These are phyloP conservation scores for Dentipellis sp. DNA, from an alignment of 768 basidiomycete genomes.

Conservation along the genomic window DNA sequence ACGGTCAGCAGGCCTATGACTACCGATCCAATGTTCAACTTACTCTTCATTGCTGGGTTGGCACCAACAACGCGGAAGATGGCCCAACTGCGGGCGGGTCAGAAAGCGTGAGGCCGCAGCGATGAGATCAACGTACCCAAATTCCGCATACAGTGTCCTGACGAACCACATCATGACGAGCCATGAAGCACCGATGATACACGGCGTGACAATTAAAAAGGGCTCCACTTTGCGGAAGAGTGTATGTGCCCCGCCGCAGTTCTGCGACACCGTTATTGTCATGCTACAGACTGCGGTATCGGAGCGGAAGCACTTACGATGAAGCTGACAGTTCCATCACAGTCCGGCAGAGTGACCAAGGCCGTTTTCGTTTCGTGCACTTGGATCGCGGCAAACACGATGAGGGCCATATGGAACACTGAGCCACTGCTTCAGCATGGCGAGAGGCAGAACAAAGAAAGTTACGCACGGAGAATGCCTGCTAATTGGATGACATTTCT, in stretches of 20 bases:
- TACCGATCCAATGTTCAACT: constrained; percentile 15
- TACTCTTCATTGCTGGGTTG: constrained; percentile 77
- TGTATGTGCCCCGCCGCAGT: constrained; percentile 38
- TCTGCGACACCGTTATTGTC: constrained; percentile 23
- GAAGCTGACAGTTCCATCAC: constrained; percentile 24
- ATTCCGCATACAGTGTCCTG: constrained; percentile 66
- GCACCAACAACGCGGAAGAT: constrained; percentile 88
- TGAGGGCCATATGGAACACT: constrained; percentile 71
- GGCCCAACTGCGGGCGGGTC: constrained; percentile 52
- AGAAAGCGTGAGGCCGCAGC: neutral
- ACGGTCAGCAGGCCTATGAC: constrained; percentile 4
- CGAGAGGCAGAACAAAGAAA: neutral
- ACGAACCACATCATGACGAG: constrained; percentile 58
- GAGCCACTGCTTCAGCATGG: neutral
- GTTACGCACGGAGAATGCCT: constrained; percentile 53
- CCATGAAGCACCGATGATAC: constrained; percentile 60
- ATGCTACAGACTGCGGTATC: neutral
- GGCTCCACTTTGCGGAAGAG: constrained; percentile 54
- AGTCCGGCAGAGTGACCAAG: constrained; percentile 31
- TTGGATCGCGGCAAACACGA: constrained; percentile 70
- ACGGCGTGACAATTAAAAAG: constrained; percentile 66
- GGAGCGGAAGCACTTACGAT: constrained; percentile 28
- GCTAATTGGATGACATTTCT: constrained; percentile 75
- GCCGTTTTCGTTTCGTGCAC: constrained; percentile 65
- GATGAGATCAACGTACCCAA: constrained; percentile 47